Conservation (phyloP, 345 rosid genomes). For the Rhizophora apiculata region DNA sequence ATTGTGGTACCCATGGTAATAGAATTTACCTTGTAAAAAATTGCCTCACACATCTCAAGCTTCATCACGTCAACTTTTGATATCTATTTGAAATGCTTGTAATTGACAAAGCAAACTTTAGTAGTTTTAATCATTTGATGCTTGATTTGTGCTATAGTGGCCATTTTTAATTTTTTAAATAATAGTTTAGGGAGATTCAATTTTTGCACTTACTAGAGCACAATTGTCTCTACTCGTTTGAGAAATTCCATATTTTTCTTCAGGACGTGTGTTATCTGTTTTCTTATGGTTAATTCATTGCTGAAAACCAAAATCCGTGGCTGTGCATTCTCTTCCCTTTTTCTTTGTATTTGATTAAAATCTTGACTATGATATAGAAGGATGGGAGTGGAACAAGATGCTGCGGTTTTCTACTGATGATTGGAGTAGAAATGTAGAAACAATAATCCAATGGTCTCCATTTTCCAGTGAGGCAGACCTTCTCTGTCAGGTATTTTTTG, state of each 20-base stretch:
- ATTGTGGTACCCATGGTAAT: constrained; percentile 80
- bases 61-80: too few species aligned
- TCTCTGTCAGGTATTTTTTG: constrained; percentile 42
- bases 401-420: constrained; percentile 40
- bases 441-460: constrained; percentile 70
- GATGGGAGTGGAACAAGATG: constrained; percentile 41
- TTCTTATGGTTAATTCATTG: neutral
- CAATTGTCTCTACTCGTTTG: too few species aligned
- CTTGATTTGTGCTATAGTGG: too few species aligned
- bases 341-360: constrained; percentile 18
- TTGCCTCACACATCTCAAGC: neutral
- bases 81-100: neutral
- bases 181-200: too few species aligned
- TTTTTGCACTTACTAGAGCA: too few species aligned
- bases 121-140: too few species aligned
- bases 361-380: constrained; percentile 58
- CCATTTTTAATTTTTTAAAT: too few species aligned
- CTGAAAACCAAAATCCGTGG: neutral
- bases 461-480: constrained; percentile 43
- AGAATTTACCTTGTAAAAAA: neutral
- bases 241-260: too few species aligned
- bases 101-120: too few species aligned
- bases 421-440: constrained; percentile 51
- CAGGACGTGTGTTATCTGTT: neutral
- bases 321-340: neutral